phyloP scores from a whole-genome alignment of 1,284 basidiomycete genomes.

The Puccinia coronata region DNA sequence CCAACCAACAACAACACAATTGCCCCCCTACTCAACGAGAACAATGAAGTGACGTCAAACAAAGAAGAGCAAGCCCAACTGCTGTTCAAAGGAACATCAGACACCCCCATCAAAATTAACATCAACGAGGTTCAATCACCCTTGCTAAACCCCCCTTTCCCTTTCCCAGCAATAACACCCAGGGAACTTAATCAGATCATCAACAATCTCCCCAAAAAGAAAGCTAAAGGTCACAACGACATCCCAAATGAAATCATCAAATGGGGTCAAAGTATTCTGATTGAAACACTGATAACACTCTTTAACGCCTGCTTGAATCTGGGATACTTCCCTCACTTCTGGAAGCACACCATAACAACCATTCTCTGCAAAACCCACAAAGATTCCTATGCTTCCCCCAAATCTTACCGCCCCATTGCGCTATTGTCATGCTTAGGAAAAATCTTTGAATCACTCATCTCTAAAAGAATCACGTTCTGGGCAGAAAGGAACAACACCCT shows the following conservation, averaged over 20 bases:
- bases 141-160: not conserved
- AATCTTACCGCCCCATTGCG: slow-evolving; percentile 29
- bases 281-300: not conserved
- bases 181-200: not conserved
- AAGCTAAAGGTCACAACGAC: not conserved
- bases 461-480: slow-evolving; percentile 14
- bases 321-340: slow-evolving; percentile 20
- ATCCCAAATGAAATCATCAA: not conserved
- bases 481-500: slow-evolving; percentile 1
- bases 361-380: slow-evolving; percentile 16
- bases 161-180: not conserved
- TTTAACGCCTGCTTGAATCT: slow-evolving; percentile 9
- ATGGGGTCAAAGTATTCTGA: not conserved
- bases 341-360: slow-evolving; percentile 9
- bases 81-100: slow-evolving; percentile 5
- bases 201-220: not conserved
- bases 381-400: slow-evolving; percentile 14
- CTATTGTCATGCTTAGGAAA: slow-evolving; percentile 31
- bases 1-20: not conserved
- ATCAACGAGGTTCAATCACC: not conserved
- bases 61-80: slow-evolving; percentile 13
- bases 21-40: not conserved
- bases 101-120: not conserved
- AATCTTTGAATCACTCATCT: slow-evolving; percentile 13
- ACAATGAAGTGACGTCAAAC: not conserved